Conservation (phyloP, 2,329 filamentous ascomycete species). For the Cladophialophora bantiana region DNA sequence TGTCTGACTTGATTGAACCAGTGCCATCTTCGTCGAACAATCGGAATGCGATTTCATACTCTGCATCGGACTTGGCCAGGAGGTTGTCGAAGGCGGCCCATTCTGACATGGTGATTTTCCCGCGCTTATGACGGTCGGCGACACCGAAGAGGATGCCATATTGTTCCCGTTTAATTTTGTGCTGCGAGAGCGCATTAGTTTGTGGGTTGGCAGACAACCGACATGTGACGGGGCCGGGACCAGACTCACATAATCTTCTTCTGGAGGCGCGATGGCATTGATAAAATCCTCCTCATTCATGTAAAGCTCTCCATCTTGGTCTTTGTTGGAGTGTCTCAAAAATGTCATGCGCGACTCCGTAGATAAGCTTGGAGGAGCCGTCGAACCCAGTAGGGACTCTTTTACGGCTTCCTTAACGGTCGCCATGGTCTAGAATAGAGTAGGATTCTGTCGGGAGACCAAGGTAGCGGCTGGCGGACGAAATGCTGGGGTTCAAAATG, state of each 20-base stretch:
- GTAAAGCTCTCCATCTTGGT: constrained; percentile 77
- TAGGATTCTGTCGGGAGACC: not conserved
- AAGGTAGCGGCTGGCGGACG: not conserved
- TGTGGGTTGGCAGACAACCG: not conserved
- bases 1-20: constrained; percentile 86
- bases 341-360: constrained; percentile 79
- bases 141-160: constrained; percentile 93
- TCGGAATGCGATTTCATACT: constrained; percentile 98
- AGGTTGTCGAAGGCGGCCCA: constrained; percentile 96
- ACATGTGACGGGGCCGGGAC: constrained; percentile 8
- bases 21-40: constrained; percentile 88
- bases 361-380: constrained; percentile 68
- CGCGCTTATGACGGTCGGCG: constrained; percentile 78
- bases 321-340: constrained; percentile 75
- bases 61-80: constrained; percentile 90
- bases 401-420: constrained; percentile 75
- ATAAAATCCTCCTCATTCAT: constrained; percentile 90
- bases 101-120: constrained; percentile 79
- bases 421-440: constrained; percentile 45
- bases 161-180: constrained; percentile 97
- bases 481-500: not conserved
- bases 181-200: constrained; percentile 60
- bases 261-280: constrained; percentile 81
- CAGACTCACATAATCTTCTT: constrained; percentile 84
- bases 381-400: constrained; percentile 75